A percentile compares a stretch with the other conserved stretches of the same genome.
phyloP scores from a whole-genome alignment of 345 rosid species.

The Lenwebbia sp. region DNA sequence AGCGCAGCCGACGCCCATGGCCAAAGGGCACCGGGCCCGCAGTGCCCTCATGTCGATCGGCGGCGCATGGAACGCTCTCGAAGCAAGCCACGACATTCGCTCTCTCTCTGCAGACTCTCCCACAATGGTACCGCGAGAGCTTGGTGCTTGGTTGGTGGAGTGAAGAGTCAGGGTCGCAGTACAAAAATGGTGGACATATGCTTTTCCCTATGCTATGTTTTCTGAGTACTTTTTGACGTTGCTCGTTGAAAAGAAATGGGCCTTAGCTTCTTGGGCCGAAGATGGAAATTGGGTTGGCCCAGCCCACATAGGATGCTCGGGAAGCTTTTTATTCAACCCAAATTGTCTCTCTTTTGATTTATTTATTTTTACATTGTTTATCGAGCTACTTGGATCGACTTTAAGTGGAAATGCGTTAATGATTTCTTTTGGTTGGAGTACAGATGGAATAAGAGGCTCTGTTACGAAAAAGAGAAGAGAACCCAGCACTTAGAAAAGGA shows the following conservation, averaged over 20 bases:
- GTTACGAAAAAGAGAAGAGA: no score
- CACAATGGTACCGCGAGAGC: no score
- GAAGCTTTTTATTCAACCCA: not conserved
- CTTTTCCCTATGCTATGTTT: not conserved
- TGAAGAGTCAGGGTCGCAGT: not conserved
- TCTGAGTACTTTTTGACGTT: not conserved
- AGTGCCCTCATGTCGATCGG: conserved; percentile 13
- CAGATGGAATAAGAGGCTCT: no score
- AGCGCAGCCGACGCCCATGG: conserved; percentile 26
- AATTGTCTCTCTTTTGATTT: not conserved
- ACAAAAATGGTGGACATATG: not conserved
- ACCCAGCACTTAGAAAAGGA: no score
- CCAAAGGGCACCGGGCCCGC: conserved; percentile 10
- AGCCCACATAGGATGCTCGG: not conserved
- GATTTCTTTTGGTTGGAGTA: no score
- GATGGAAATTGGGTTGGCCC: not conserved
- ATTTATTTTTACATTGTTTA: no score
- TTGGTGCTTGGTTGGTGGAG: not conserved
- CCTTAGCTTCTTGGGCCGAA: not conserved
- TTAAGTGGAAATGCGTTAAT: no score
- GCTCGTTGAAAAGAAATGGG: not conserved
- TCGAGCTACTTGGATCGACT: no score
- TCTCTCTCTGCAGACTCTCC: not conserved
- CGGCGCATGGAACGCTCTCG: conserved; percentile 22
- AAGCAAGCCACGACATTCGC: conserved; percentile 31